A percentile compares a stretch with the other conserved stretches of the same genome.
Evolutionary conservation across 768 basidiomycete genomes (phyloP).

Genomic region (Mycena kentingensis): DNA sequence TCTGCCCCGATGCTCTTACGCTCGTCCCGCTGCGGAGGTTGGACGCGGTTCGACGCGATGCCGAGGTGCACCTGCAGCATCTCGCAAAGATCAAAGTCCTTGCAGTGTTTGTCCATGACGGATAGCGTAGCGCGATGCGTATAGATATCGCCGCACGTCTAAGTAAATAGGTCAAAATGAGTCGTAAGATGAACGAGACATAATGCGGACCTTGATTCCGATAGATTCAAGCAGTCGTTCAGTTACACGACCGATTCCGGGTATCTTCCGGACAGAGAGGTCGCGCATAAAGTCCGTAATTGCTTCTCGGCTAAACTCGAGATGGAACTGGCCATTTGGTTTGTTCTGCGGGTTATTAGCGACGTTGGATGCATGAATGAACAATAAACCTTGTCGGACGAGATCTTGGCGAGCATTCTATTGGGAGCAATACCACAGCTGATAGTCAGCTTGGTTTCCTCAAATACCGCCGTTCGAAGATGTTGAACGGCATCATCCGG

Average conservation of each 20-base stretch:
- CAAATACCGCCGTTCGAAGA: slow-evolving; percentile 72
- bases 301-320: slow-evolving; percentile 61
- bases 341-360: slow-evolving; percentile 63
- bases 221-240: slow-evolving; percentile 86
- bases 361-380: neutral
- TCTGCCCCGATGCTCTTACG: slow-evolving; percentile 93
- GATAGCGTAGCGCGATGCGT: slow-evolving; percentile 69
- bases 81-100: slow-evolving; percentile 76
- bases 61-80: slow-evolving; percentile 82
- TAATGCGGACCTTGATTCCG: slow-evolving; percentile 69
- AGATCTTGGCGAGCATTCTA: slow-evolving; percentile 95
- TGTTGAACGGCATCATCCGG: slow-evolving; percentile 76
- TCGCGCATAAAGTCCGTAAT: slow-evolving; percentile 79
- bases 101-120: slow-evolving; percentile 87
- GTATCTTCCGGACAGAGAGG: slow-evolving; percentile 83
- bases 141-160: slow-evolving; percentile 93
- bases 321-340: slow-evolving; percentile 87
- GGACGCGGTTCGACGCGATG: slow-evolving; percentile 80
- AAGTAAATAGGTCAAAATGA: slow-evolving; percentile 4
- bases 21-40: slow-evolving; percentile 75
- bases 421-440: slow-evolving; percentile 97
- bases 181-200: slow-evolving; percentile 1
- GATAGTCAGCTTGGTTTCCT: slow-evolving; percentile 84
- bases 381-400: slow-evolving; percentile 76
- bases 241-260: slow-evolving; percentile 87